Base-by-base conservation (phyloP, 495 filamentous ascomycete genomes). In the Endocarpon pusillum region DNA sequence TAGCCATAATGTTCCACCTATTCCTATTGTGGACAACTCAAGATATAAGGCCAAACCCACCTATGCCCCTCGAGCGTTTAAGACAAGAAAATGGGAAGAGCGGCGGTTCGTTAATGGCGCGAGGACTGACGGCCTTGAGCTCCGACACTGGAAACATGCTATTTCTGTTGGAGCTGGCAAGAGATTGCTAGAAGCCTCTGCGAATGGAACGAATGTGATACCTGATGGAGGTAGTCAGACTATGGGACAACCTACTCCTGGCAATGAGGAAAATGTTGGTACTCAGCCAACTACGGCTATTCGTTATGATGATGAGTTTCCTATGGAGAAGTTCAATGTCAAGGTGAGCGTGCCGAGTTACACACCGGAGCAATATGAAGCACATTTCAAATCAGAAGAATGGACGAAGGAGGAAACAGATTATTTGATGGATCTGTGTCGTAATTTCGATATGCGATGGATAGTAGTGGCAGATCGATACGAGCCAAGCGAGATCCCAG, bases 361-460 rank as follows among this genome's bases (percentile, higher is more conserved):
- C 49, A 78, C 70, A 25, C 79, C 89, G 28, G 82, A 81, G 28
- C 77, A 91, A 47, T 97, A 97, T 53, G 73, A 76, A 32, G 55
- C 66, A 33, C 69, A 81, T 43, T 51, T 97, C 26, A 67, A 69
- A 42, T 76, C 61, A 44, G 58, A 67, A 19, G 71, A 85, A 36
- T 97, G 89, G 89, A 72, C 79, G 14, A 79, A 77, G 40, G 78
- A 85, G 33, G 89, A 97, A 53, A 96, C 89, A 3, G 84, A 94
- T 46, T 93, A 93, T 46, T 56, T 97, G 38, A 61, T 94, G 48
- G 56, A 71, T 18, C 45, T 87, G 18, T 78, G 65, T 8, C 61
- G 65, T 29, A 75, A 87, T 9, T 92, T 72, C 44, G 82, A 89
- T 42, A 59, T 92, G 28, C 73, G 86, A 36, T 97, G 89, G 78